Evolutionary conservation across 2,329 filamentous ascomycete species (phyloP).

Genomic region (Amauroascus niger): DNA sequence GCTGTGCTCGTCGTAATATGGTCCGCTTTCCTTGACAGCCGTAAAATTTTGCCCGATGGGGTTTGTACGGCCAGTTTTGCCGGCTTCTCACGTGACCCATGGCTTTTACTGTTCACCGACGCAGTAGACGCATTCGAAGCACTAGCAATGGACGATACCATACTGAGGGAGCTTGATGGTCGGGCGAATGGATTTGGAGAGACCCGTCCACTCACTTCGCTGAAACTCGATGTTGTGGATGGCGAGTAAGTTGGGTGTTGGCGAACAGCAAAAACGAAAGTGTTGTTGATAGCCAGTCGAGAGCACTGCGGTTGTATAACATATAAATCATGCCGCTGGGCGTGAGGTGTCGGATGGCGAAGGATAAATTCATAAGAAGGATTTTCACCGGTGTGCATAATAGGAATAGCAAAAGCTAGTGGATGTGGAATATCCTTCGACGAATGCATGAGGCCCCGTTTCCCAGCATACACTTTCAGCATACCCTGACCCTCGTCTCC

Average conservation of each 20-base stretch:
- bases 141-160: constrained; percentile 48
- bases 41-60: constrained; percentile 85
- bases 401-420: constrained; percentile 77
- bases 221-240: constrained; percentile 30
- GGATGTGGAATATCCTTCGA: constrained; percentile 94
- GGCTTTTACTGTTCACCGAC: constrained; percentile 19
- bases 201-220: constrained; percentile 36
- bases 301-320: constrained; percentile 92
- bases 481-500: constrained; percentile 83
- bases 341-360: constrained; percentile 90
- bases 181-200: constrained; percentile 46
- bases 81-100: constrained; percentile 53
- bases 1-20: constrained; percentile 30
- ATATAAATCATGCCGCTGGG: constrained; percentile 94
- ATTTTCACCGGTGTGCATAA: constrained; percentile 84
- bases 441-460: constrained; percentile 91
- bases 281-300: constrained; percentile 84
- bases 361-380: constrained; percentile 88
- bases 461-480: constrained; percentile 87
- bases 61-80: constrained; percentile 93
- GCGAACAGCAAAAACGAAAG: constrained; percentile 90
- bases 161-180: constrained; percentile 51
- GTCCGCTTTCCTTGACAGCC: constrained; percentile 45
- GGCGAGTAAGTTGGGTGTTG: constrained; percentile 67
- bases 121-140: constrained; percentile 34